Base-by-base conservation (phyloP, 2,329 filamentous ascomycete genomes). In the Colletotrichum sp. region DNA sequence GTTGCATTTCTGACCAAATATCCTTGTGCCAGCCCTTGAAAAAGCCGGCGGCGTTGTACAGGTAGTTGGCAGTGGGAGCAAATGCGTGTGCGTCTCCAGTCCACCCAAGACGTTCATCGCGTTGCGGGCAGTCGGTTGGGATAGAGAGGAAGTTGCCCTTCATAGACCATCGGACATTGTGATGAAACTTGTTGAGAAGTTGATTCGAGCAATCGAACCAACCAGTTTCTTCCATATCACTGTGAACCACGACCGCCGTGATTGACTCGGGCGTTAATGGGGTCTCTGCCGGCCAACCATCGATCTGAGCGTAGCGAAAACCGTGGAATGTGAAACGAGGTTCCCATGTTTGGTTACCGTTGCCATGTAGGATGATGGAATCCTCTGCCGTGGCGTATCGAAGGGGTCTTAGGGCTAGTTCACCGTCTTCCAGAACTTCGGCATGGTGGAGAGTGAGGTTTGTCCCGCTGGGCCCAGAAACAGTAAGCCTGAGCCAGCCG, bases 81-180 rank as follows among this genome's bases (percentile, higher is more conserved):
- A 92, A 92, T 2, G 86, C 84, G 48, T 87, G 87, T 9, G 85
- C 82, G 76, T 90, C 87, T 18, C 90, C 87, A 1, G 87, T 89
- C 90, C 90, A 90, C 24, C 88, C 87, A 7, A 91, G 80, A 0
- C 89, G 84, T 80, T 91, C 89, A 69, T 91, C 89, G 2, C 89
- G 84, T 76, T 91, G 89, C 0, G 89, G 89, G 76, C 89, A 91
- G 77, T 92, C 91, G 0, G 90, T 92, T 0, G 90, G 90, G 1
- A 92, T 81, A 0, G 85, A 87, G 4, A 92, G 77, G 77, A 92
- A 92, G 77, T 92, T 92, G 1, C 90, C 90, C 32, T 86, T 85
- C 87, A 91, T 91, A 7, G 86, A 87, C 90, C 90, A 92, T 34
- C 83, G 79, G 1, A 89, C 85, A 69, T 92, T 92, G 2, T 85